These are phyloP conservation scores for Phytophthora brassicae DNA, from an alignment of 352 stramenopile genomes.

Conservation along the genomic window DNA sequence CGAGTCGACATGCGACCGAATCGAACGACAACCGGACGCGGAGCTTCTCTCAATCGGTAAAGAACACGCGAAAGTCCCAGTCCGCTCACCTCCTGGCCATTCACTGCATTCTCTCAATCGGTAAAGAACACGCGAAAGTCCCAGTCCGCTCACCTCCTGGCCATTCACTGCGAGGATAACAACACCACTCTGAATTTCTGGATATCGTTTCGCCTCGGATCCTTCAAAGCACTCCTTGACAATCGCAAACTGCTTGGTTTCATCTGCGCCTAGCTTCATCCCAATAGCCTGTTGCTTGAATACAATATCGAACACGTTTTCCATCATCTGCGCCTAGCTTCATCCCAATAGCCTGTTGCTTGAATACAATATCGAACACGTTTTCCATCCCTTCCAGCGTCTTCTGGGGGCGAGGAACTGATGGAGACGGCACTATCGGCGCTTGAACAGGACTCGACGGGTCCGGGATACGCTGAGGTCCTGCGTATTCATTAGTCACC, in stretches of 20 bases:
- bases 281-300: slow-evolving; percentile 87
- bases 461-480: slow-evolving; percentile 16
- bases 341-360: slow-evolving; percentile 83
- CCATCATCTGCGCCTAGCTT: slow-evolving; percentile 82
- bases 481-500: slow-evolving; percentile 22
- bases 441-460: slow-evolving; percentile 30
- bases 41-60: slow-evolving; percentile 74
- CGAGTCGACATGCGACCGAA: slow-evolving; percentile 65
- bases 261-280: slow-evolving; percentile 78
- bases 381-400: slow-evolving; percentile 66
- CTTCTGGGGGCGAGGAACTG: slow-evolving; percentile 29
- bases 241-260: slow-evolving; percentile 69
- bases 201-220: slow-evolving; percentile 69
- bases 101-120: slow-evolving; percentile 74
- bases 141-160: slow-evolving; percentile 69
- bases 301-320: slow-evolving; percentile 84
- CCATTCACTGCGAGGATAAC: slow-evolving; percentile 83
- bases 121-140: slow-evolving; percentile 74
- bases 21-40: slow-evolving; percentile 78
- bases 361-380: slow-evolving; percentile 87
- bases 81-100: slow-evolving; percentile 70
- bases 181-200: slow-evolving; percentile 81
- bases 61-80: slow-evolving; percentile 74
- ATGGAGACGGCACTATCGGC: slow-evolving; percentile 27
- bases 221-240: slow-evolving; percentile 85